Conservation (phyloP, 2,329 filamentous ascomycete genomes). For the Curvularia sp. region DNA sequence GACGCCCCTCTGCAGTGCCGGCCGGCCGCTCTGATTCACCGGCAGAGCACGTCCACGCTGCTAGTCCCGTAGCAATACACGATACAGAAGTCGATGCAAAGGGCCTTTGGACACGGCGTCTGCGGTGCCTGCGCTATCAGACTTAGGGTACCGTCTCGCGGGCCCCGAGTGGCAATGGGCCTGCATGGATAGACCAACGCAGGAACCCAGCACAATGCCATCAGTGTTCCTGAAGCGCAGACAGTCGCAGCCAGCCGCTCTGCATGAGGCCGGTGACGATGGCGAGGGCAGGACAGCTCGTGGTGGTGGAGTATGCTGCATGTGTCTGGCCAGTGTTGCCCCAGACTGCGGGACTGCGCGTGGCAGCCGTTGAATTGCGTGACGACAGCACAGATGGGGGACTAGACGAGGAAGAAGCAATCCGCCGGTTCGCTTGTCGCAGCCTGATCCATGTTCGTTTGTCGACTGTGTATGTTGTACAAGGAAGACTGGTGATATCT, state of each 20-base stretch:
- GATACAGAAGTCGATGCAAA: background rate
- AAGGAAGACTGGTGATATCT: background rate
- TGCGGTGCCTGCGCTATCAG: background rate
- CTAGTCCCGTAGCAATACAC: background rate
- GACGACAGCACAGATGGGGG: slow-evolving; percentile 10
- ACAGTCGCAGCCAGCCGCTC: slow-evolving; percentile 11
- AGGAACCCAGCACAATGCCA: slow-evolving; percentile 16
- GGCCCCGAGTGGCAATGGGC: slow-evolving; percentile 1
- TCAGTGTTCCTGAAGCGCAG: slow-evolving; percentile 11
- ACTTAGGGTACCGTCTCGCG: background rate
- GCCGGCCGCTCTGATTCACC: slow-evolving; percentile 3
- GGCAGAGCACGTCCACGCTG: background rate
- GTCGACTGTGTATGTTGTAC: background rate
- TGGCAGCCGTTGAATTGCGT: slow-evolving; percentile 4
- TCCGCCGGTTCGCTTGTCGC: background rate
- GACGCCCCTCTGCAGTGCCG: background rate
- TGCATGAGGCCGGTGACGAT: background rate
- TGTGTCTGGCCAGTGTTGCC: background rate
- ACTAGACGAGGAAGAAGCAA: slow-evolving; percentile 10
- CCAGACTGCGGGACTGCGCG: slow-evolving; percentile 4
- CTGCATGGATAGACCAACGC: slow-evolving; percentile 10
- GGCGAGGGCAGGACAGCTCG: background rate
- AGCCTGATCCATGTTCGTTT: background rate
- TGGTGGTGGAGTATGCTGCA: background rate
- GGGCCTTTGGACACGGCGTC: background rate